phyloP scores from a whole-genome alignment of 176 grass and related monocot species.

The Luzula sylvatica region DNA sequence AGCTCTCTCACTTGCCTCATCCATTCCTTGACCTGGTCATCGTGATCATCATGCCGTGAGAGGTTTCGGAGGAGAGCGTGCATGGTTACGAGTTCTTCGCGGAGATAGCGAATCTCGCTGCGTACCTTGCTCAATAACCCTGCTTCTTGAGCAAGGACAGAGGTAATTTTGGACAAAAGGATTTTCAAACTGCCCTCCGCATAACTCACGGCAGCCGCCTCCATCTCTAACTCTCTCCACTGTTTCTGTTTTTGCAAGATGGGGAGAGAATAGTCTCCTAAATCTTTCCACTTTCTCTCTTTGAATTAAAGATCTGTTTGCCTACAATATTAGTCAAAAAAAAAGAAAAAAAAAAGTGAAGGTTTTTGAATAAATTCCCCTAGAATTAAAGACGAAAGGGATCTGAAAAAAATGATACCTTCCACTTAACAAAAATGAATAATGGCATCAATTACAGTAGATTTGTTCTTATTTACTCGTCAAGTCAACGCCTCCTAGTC shows the following conservation, averaged over 20 bases:
- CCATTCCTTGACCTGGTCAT: background rate
- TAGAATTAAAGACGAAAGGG: background rate
- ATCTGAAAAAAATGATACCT: background rate
- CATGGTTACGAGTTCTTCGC: constrained; percentile 6
- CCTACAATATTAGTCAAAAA: too few species aligned
- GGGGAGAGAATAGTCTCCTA: too few species aligned
- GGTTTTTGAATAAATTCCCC: too few species aligned
- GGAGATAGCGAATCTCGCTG: background rate
- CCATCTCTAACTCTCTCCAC: too few species aligned
- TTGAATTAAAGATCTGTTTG: too few species aligned
- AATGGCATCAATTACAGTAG: too few species aligned
- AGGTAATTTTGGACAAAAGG: background rate
- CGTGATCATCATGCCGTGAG: too few species aligned
- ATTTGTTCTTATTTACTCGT: constrained; percentile 2
- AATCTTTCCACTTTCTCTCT: too few species aligned
- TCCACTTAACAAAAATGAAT: too few species aligned
- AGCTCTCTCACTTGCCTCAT: background rate
- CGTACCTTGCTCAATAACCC: background rate
- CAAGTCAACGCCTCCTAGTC: too few species aligned
- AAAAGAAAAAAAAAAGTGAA: too few species aligned
- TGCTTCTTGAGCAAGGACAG: background rate
- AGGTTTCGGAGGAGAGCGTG: background rate
- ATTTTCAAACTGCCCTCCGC: background rate
- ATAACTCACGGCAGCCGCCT: background rate
- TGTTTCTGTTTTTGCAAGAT: too few species aligned